phyloP scores from a whole-genome alignment of 805 yeast genomes.

The Komagataella populi region DNA sequence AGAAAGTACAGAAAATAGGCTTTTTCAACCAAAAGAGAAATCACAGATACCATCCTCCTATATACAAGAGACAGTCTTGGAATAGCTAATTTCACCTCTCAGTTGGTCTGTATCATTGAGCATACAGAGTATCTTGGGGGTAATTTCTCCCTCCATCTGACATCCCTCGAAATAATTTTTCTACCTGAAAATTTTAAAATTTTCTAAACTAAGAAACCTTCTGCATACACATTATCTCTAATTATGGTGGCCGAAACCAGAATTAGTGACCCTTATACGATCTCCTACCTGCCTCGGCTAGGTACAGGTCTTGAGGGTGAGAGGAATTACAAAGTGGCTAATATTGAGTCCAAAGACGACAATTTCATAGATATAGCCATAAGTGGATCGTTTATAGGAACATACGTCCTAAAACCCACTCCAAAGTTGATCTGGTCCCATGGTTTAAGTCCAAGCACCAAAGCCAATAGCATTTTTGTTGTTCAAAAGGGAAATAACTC shows the following conservation, averaged over 20 bases:
- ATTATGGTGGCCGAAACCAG: neutral
- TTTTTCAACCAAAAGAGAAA: neutral
- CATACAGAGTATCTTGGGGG: too few species aligned
- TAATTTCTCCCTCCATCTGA: neutral
- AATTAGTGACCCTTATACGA: conserved; percentile 15
- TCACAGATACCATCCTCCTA: neutral
- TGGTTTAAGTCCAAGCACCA: conserved; percentile 33
- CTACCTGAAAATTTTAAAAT: neutral
- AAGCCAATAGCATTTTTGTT: conserved; percentile 26
- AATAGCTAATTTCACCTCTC: neutral
- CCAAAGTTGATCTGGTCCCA: conserved; percentile 45
- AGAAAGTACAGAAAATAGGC: neutral
- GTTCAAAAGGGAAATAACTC: conserved; percentile 2
- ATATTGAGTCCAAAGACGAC: conserved; percentile 14
- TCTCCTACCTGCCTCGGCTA: conserved; percentile 18
- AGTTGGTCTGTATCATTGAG: too few species aligned
- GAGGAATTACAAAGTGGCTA: conserved; percentile 13
- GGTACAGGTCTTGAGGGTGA: conserved; percentile 11
- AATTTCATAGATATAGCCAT: conserved; percentile 34
- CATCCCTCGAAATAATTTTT: neutral
- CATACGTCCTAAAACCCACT: conserved; percentile 37
- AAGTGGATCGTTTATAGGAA: conserved; percentile 37
- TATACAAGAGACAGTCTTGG: neutral
- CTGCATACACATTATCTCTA: neutral
- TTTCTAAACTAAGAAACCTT: neutral